Percentiles rank a stretch among this genome's conserved stretches.
These are phyloP conservation scores for Salicornia ramosissima DNA, from an alignment of 148 eudicot species.

Conservation along the genomic window DNA sequence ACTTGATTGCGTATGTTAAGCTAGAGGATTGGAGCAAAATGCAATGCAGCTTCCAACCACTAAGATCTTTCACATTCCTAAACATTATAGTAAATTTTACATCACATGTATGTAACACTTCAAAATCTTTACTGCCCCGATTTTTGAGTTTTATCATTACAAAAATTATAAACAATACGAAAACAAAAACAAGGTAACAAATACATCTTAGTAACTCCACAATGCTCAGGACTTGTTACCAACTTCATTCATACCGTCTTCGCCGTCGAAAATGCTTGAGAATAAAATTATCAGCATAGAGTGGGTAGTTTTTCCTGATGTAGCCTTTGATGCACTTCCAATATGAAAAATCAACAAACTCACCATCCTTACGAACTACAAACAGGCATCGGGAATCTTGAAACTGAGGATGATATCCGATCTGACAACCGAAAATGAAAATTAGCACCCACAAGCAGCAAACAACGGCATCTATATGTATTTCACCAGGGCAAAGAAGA, in stretches of 20 bases:
- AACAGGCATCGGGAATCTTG: conserved; percentile 78
- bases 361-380: conserved; percentile 84
- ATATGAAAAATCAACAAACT: conserved; percentile 69
- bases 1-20: too few relatives aligned
- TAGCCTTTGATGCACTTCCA: conserved; percentile 93
- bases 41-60: conserved; percentile 1
- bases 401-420: conserved; percentile 81
- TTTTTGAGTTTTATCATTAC: not conserved
- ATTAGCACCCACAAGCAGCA: conserved; percentile 2
- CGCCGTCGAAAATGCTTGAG: conserved; percentile 72
- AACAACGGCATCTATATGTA: too few relatives aligned
- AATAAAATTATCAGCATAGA: conserved; percentile 76
- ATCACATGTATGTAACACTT: not conserved
- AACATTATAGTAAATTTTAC: not conserved
- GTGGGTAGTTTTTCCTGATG: conserved; percentile 69
- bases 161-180: not conserved
- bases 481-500: too few relatives aligned
- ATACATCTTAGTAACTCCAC: not conserved
- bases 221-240: conserved; percentile 5
- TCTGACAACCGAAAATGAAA: conserved; percentile 39
- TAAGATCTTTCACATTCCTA: not conserved
- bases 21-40: too few relatives aligned
- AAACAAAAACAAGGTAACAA: not conserved
- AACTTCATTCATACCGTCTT: conserved; percentile 45
- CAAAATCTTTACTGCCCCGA: not conserved